phyloP scores from a whole-genome alignment of 306 rosid species.

The Fagus crenata region DNA sequence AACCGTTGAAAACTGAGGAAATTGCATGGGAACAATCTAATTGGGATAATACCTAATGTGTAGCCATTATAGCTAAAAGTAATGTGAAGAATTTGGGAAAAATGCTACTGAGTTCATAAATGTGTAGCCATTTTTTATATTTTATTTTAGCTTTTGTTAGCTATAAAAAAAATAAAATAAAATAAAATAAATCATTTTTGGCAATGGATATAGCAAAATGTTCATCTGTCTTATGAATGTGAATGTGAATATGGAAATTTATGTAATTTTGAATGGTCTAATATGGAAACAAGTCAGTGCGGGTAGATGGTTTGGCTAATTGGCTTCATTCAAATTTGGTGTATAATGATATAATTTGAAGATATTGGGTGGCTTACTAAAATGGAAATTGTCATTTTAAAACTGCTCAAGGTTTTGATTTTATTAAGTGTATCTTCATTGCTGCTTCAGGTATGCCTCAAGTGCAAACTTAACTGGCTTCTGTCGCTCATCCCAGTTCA shows the following conservation, averaged over 20 bases:
- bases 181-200: background rate
- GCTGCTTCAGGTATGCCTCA: slow-evolving; percentile 66
- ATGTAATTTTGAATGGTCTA: background rate
- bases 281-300: background rate
- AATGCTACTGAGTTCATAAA: background rate
- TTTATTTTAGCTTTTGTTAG: background rate
- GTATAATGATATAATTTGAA: background rate
- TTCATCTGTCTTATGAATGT: background rate
- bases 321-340: slow-evolving; percentile 1
- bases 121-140: background rate
- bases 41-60: no score
- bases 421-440: slow-evolving; percentile 18
- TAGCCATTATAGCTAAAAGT: background rate
- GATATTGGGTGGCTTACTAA: slow-evolving; percentile 13
- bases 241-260: background rate
- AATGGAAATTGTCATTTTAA: slow-evolving; percentile 4
- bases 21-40: no score
- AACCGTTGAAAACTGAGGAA: background rate
- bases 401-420: slow-evolving; percentile 23
- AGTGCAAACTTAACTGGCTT: slow-evolving; percentile 55
- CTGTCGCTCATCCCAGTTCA: slow-evolving; percentile 63
- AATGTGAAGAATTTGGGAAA: background rate
- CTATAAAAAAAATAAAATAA: no score
- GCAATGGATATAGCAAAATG: background rate
- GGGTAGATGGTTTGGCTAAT: background rate